Percentiles rank a stretch among this genome's conserved stretches.
Evolutionary conservation across 1,139 yeast species (phyloP).

Genomic region (Martiniozyma asiatica): DNA sequence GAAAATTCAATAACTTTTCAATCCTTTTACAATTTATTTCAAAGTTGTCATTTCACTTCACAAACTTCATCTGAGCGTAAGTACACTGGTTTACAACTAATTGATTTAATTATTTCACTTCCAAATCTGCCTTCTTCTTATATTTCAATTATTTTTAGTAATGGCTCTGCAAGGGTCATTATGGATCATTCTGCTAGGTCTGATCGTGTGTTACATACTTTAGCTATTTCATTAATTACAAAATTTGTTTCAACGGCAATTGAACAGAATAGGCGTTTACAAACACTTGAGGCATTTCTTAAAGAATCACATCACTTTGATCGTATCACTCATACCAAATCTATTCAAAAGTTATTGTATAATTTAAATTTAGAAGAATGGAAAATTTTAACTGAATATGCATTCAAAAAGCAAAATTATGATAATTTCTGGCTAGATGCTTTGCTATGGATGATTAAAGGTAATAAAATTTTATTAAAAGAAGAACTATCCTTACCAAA

Average conservation of each 20-base stretch:
- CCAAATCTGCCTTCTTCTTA: conserved; percentile 22
- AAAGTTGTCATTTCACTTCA: conserved; percentile 28
- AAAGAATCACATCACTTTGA: conserved; percentile 67
- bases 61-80: conserved; percentile 74
- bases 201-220: conserved; percentile 54
- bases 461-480: too few species aligned
- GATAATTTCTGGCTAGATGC: too few species aligned
- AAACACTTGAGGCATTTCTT: conserved; percentile 36
- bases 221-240: conserved; percentile 42
- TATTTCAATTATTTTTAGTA: conserved; percentile 41
- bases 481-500: too few species aligned
- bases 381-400: too few species aligned
- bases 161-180: conserved; percentile 61
- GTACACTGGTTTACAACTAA: conserved; percentile 74
- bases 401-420: too few species aligned
- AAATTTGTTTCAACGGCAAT: conserved; percentile 22
- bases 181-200: conserved; percentile 66
- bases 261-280: conserved; percentile 22
- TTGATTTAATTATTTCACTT: conserved; percentile 26
- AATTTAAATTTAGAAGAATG: conserved; percentile 20
- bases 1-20: conserved; percentile 1
- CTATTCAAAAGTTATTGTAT: conserved; percentile 39
- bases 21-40: conserved; percentile 21
- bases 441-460: too few species aligned
- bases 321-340: conserved; percentile 60